Conservation (phyloP, 2,329 filamentous ascomycete genomes). For the Harringtonia aguacate region DNA sequence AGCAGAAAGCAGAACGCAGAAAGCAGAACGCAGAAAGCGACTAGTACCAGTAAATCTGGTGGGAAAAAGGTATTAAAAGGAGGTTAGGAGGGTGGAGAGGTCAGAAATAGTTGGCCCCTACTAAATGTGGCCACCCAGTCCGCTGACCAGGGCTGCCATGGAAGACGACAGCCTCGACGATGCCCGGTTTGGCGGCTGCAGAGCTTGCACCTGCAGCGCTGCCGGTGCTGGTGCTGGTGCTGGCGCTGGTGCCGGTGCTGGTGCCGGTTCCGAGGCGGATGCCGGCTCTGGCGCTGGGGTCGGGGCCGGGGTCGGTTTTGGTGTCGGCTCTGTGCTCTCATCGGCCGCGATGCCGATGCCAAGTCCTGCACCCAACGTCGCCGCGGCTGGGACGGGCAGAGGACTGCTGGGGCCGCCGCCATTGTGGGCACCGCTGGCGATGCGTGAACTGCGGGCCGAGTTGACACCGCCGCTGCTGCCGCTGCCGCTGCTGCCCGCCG, state of each 20-base stretch:
- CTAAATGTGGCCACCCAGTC: constrained; percentile 9
- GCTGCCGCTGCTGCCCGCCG: constrained; percentile 27
- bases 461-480: neutral
- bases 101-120: neutral
- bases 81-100: neutral
- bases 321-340: neutral
- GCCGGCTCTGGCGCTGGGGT: neutral
- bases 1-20: neutral
- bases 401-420: neutral
- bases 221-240: neutral
- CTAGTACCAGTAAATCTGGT: neutral
- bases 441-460: constrained; percentile 1
- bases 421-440: constrained; percentile 3
- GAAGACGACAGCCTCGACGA: constrained; percentile 8
- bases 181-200: neutral
- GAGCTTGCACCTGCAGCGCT: neutral
- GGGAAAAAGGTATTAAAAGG: neutral
- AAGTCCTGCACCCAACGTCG: neutral
- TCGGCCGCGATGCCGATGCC: no score
- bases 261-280: neutral
- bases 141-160: constrained; percentile 10
- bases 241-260: neutral
- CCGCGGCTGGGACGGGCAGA: neutral
- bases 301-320: neutral
- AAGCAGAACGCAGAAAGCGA: neutral